Evolutionary conservation across 768 basidiomycete species (phyloP), one percentile per base, ranked within the genome.

Genomic region (Phanerodontia chrysosporium): DNA sequence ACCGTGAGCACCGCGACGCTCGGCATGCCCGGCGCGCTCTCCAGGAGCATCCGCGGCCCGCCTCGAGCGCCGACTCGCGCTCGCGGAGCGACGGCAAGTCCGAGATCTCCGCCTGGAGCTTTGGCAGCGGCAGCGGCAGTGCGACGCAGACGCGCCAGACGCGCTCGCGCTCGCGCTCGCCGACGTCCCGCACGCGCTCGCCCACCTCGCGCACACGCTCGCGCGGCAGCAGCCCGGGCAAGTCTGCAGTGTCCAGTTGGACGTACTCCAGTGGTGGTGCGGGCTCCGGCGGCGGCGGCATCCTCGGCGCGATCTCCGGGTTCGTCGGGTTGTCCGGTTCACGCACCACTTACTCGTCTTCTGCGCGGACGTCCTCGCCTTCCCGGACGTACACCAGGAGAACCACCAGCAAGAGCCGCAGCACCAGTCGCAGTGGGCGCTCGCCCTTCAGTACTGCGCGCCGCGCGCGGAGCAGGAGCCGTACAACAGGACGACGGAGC

Each of bases 161-260:
- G 46, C 46, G 46, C 24, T 25, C 46, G n/a, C n/a, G n/a, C n/a
- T n/a, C n/a, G n/a, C n/a, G n/a, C n/a, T n/a, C n/a, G n/a, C n/a
- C n/a, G n/a, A n/a, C n/a, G n/a, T n/a, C n/a, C n/a, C n/a, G n/a
- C n/a, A n/a, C n/a, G n/a, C n/a, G n/a, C n/a, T n/a, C n/a, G n/a
- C n/a, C n/a, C n/a, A n/a, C n/a, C n/a, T n/a, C n/a, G n/a, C n/a
- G n/a, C n/a, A n/a, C n/a, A n/a, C n/a, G n/a, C n/a, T n/a, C n/a
- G 46, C 49, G 52, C 35, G 22, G 16, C 12, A 51, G 49, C 29
- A 53, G 52, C 52, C 52, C 52, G 10, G 32, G 39, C 52, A 53
- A 53, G 52, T 24, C 21, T 14, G 52, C 52, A 1, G 36, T 42
- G 6, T 53, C 52, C 6, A 24, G 52, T 13, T 36, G 35, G 52